A percentile compares a stretch with the other conserved stretches of the same genome.
phyloP scores from a whole-genome alignment of 164 flowering plant species.

The Annona squamosa region DNA sequence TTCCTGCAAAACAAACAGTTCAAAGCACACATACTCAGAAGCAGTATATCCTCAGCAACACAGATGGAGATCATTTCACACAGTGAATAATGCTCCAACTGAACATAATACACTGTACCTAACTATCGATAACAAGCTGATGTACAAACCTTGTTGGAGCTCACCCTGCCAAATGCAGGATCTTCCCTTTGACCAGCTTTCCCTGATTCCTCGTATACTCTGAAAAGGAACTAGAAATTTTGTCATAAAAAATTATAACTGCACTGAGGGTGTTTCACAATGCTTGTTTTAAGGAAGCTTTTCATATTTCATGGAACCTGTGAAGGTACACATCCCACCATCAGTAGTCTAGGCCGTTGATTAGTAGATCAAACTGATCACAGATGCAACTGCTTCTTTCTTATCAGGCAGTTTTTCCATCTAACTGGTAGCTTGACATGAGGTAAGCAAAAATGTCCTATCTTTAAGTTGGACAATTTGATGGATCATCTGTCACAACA shows the following conservation, averaged over 20 bases:
- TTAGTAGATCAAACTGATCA: neutral
- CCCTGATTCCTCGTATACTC: constrained; percentile 19
- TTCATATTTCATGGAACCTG: neutral
- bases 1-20: constrained; percentile 32
- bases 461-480: neutral
- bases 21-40: neutral
- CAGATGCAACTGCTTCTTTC: neutral
- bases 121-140: neutral
- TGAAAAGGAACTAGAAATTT: constrained; percentile 3
- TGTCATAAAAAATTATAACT: neutral
- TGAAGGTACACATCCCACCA: neutral
- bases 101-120: neutral
- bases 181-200: constrained; percentile 10
- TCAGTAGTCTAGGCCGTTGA: neutral
- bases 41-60: neutral
- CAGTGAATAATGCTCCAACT: neutral
- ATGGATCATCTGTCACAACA: neutral
- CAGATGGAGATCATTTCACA: neutral
- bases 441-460: neutral
- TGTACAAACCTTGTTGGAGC: constrained; percentile 48
- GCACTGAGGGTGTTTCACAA: neutral
- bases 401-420: neutral
- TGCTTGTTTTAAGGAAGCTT: neutral
- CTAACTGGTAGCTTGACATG: neutral
- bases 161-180: constrained; percentile 29